Base-by-base conservation (phyloP, 2,329 filamentous ascomycete species). In the Sordariomycetes sp. region DNA sequence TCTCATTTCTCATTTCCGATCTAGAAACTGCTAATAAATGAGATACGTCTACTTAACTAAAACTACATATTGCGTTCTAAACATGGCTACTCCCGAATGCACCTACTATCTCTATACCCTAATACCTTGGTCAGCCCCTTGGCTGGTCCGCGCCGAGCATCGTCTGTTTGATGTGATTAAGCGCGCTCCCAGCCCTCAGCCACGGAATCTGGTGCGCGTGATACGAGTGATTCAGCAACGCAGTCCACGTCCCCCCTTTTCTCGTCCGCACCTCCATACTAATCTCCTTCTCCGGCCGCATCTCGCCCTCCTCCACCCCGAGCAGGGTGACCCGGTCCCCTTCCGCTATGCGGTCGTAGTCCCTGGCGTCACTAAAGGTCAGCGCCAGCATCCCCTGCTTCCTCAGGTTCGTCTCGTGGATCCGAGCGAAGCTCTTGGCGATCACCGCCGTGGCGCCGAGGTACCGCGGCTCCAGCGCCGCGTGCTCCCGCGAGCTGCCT, bases 371-470 rank as follows among this genome's bases (percentile, higher is more conserved):
- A 60, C 85, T 76, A 79, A 99, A 99, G 68, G 92, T 97, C 64
- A 99, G 83, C 69, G 94, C 94, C 78, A 99, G 88, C 93, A 99
- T 97, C 77, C 94, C 94, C 85, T 99, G 94, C 88, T 99, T 99
- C 90, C 99, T 99, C 80, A 99, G 79, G 85, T 99, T 99, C 81
- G 94, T 99, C 83, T 99, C 94, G 83, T 99, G 94, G 71, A 99
- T 99, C 88, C 94, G 94, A 69, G 94, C 94, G 72, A 99, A 99
- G 64, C 85, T 90, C 71, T 90, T 88, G 71, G 88, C 92, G 72
- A 99, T 95, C 79, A 99, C 96, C 69, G 93, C 94, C 69, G 97
- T 84, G 75, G 93, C 94, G 70, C 94, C 94, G 64, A 99, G 87
- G 80, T 97, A 92, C 72, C 94, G 87, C 71, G 94, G 94, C 82